Base-by-base conservation (phyloP, 2,329 filamentous ascomycete genomes). In the Trichoderma gracile region DNA sequence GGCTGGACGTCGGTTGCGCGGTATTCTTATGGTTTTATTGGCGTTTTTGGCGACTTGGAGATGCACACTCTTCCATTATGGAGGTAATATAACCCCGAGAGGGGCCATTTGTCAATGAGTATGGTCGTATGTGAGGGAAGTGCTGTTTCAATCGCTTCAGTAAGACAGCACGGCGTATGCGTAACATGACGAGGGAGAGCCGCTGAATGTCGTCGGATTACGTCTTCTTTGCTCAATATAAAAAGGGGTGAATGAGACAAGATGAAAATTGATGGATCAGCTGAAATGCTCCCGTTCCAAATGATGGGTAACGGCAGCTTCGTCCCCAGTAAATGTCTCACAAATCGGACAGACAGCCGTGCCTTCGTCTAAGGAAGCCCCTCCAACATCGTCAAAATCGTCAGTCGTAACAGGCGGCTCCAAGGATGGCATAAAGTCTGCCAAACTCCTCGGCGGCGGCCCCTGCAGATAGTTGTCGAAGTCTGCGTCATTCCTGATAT, bases 251-350 rank as follows among this genome's bases (percentile, higher is more conserved):
- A 15, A 21, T 27, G 30, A 33, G 8, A 33, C 3, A 3, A 33
- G 30, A 12, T 33, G 7, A 8, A 25, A 40, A 0, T 15, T 3
- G 10, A 6, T 8, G 3, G 3, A 19, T 60, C 21, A 65, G n/a
- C 56, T 69, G 56, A 78, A 63, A 65, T 78, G 77, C 50, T 71
- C 68, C 27, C 68, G 68, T 21, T 78, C 84, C 65, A 91, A 86
- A 70, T 92, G 89, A 74, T 88, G 82, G 10, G 84, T 84, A 10
- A 92, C 87, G 9, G 89, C 89, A 0, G 79, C 77, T 69, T 89
- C 88, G 68, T 92, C 89, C 1, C 89, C 89, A 68, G 88, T 82
- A 73, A 91, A 92, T 0, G 71, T 75, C 3, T 80, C 81, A 71
- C 89, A 92, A 1, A 92, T 85, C 0, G 89, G 89, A 72, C 89